Conservation (phyloP, 1,284 basidiomycete species). For the Rhizopogon parksii region DNA sequence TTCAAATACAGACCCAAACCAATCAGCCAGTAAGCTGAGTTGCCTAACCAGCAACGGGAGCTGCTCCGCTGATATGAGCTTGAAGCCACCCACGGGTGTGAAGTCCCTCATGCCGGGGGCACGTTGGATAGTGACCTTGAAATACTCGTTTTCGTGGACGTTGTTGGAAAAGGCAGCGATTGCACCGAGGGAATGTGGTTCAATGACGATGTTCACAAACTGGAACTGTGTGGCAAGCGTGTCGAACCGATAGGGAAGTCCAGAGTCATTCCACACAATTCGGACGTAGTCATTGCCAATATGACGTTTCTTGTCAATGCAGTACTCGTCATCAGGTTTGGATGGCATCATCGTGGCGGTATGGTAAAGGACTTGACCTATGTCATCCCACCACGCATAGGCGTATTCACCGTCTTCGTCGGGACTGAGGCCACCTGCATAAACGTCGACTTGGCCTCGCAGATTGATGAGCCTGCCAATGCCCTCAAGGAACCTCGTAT, state of each 20-base stretch:
- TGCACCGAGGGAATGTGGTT: constrained; percentile 83
- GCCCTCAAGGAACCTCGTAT: constrained; percentile 87
- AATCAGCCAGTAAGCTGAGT: constrained; percentile 78
- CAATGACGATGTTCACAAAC: constrained; percentile 96
- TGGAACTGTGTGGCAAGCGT: constrained; percentile 92
- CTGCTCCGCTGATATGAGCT: constrained; percentile 82
- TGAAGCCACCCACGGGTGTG: constrained; percentile 84
- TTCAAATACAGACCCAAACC: constrained; percentile 81
- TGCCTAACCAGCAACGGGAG: constrained; percentile 82
- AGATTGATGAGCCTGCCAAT: constrained; percentile 86
- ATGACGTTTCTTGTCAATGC: constrained; percentile 83
- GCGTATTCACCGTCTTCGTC: constrained; percentile 90
- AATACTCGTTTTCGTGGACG: constrained; percentile 74
- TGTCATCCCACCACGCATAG: constrained; percentile 99
- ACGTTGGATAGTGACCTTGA: constrained; percentile 84
- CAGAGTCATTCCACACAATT: constrained; percentile 97
- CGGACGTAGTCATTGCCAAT: constrained; percentile 94
- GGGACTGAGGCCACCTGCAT: constrained; percentile 86
- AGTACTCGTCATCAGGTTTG: constrained; percentile 56
- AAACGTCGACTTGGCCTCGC: constrained; percentile 91
- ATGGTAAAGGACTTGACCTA: constrained; percentile 93
- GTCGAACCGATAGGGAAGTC: constrained; percentile 81
- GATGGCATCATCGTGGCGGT: constrained; percentile 97
- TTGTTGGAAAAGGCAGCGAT: constrained; percentile 72
- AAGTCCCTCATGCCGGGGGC: constrained; percentile 87